Conservation (phyloP, 1,284 basidiomycete genomes). For the Boletus hoseneyae region DNA sequence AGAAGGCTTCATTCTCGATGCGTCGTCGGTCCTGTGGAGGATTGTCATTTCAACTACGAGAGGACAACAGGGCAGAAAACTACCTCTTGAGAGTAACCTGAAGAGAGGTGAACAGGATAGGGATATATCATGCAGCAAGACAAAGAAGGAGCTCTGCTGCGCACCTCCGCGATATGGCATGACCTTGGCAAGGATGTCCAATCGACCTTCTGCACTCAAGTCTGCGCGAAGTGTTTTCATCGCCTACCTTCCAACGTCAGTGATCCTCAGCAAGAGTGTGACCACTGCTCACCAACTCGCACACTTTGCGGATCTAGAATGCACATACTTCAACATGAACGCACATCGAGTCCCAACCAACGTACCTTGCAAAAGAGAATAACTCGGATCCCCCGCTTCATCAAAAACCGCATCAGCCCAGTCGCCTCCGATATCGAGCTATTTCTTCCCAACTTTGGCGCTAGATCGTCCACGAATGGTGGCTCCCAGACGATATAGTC, state of each 20-base stretch:
- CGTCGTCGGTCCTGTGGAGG: conserved; percentile 66
- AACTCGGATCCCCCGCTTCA: conserved; percentile 77
- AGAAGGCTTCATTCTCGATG: conserved; percentile 87
- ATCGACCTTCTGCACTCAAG: conserved; percentile 70
- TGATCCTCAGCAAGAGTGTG: background rate
- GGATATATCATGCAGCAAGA: background rate
- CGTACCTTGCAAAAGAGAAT: conserved; percentile 86
- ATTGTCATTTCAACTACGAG: conserved; percentile 3
- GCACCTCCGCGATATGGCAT: conserved; percentile 84
- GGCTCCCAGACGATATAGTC: conserved; percentile 81
- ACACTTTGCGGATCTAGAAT: conserved; percentile 68
- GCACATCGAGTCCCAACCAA: background rate
- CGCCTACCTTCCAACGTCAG: conserved; percentile 40
- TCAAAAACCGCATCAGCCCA: conserved; percentile 73
- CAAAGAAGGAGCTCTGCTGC: conserved; percentile 1
- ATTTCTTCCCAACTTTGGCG: conserved; percentile 55
- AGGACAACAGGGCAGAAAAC: conserved; percentile 14
- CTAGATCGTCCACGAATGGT: conserved; percentile 56
- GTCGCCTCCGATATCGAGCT: conserved; percentile 74
- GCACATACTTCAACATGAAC: background rate
- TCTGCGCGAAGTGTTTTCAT: conserved; percentile 79
- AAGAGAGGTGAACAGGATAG: background rate
- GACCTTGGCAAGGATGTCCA: conserved; percentile 75
- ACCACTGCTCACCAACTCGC: conserved; percentile 64
- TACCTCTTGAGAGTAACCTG: conserved; percentile 59